Evolutionary conservation across 2,329 filamentous ascomycete species (phyloP).

Genomic region (Penicillium sp.): DNA sequence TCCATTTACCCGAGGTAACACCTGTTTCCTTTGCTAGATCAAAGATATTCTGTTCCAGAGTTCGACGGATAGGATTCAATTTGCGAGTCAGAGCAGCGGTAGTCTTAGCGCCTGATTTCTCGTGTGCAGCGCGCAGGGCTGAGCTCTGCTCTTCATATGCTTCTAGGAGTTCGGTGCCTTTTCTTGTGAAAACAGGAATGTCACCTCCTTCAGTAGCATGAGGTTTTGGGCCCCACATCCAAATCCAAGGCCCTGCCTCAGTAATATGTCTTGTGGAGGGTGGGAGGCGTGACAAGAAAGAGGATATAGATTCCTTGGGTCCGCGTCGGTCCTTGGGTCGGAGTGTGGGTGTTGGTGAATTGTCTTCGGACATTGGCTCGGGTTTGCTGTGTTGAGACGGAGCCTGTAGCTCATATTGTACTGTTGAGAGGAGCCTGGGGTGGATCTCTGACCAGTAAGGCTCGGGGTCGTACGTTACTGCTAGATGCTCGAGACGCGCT

Average conservation of each 20-base stretch:
- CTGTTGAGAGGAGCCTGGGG: constrained; percentile 32
- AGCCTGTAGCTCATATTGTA: constrained; percentile 23
- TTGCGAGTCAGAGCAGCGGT: constrained; percentile 32
- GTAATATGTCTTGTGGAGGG: constrained; percentile 59
- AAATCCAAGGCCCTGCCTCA: constrained; percentile 64
- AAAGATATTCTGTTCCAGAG: constrained; percentile 56
- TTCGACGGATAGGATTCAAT: constrained; percentile 43
- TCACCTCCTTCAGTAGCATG: constrained; percentile 42
- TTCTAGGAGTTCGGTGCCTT: constrained; percentile 56
- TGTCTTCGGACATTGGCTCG: not conserved
- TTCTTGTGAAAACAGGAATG: constrained; percentile 50
- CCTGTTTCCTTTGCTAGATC: constrained; percentile 58
- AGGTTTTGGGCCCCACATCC: constrained; percentile 60
- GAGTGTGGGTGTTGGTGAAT: not conserved
- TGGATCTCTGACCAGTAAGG: constrained; percentile 49
- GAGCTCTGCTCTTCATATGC: constrained; percentile 47
- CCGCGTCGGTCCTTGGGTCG: constrained; percentile 14
- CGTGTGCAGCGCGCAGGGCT: constrained; percentile 52
- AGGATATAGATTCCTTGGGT: constrained; percentile 58
- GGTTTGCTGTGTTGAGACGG: not conserved
- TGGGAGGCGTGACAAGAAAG: constrained; percentile 67
- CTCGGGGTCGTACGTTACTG: constrained; percentile 50
- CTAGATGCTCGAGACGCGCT: constrained; percentile 50
- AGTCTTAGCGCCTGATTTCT: constrained; percentile 39
- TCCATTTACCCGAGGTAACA: constrained; percentile 63